phyloP scores from a whole-genome alignment of 352 stramenopile genomes.

The Sclerospora graminicola region DNA sequence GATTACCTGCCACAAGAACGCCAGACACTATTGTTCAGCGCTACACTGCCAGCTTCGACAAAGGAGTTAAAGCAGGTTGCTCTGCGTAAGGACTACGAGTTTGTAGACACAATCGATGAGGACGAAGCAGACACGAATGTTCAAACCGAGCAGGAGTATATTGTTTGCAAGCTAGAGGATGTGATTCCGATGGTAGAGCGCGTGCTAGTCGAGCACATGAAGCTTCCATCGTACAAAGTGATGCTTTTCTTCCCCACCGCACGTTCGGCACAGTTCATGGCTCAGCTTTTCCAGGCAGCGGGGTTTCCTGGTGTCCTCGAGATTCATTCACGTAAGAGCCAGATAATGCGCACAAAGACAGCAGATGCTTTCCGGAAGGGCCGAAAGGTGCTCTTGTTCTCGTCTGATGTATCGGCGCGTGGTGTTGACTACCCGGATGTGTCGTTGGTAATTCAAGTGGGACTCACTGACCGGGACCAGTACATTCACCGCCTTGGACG shows the following conservation, averaged over 20 bases:
- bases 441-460: constrained; percentile 79
- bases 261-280: constrained; percentile 81
- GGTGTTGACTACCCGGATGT: constrained; percentile 95
- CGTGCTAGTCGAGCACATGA: constrained; percentile 67
- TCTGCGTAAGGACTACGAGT: constrained; percentile 77
- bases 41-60: constrained; percentile 86
- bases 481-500: constrained; percentile 95
- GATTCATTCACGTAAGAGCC: constrained; percentile 94
- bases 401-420: constrained; percentile 89
- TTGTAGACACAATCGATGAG: constrained; percentile 90
- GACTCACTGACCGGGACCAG: constrained; percentile 81
- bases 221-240: constrained; percentile 85
- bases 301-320: constrained; percentile 81
- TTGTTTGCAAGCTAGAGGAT: constrained; percentile 59
- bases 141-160: constrained; percentile 80
- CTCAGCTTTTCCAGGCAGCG: constrained; percentile 79
- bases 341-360: constrained; percentile 80
- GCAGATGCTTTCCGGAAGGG: constrained; percentile 83
- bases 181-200: constrained; percentile 62
- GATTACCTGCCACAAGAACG: constrained; percentile 40
- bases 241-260: constrained; percentile 93
- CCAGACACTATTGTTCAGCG: constrained; percentile 95
- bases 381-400: constrained; percentile 89
- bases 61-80: constrained; percentile 83
- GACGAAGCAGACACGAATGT: constrained; percentile 86